A percentile compares a stretch with the other conserved stretches of the same genome.
phyloP scores from a whole-genome alignment of 257 asterid genomes.

The Nicotiana benthamiana region DNA sequence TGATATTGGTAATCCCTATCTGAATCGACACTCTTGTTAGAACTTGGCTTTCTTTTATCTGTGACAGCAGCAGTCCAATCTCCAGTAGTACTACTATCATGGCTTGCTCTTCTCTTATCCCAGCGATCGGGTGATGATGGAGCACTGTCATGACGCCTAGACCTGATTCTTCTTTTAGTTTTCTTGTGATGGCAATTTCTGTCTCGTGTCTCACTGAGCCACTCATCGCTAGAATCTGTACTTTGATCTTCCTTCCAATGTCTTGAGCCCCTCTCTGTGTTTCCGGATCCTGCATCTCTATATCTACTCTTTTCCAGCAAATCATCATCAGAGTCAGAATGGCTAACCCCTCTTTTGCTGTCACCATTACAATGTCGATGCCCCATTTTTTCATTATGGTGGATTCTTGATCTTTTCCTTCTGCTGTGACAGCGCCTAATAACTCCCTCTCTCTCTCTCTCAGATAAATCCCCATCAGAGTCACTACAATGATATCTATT shows the following conservation, averaged over 20 bases:
- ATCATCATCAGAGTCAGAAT: constrained; percentile 15
- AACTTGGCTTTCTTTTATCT: constrained; percentile 21
- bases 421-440: constrained; percentile 10
- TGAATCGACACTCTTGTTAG: constrained; percentile 15
- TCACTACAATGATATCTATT: constrained; percentile 23
- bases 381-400: constrained; percentile 13
- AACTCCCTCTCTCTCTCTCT: constrained; percentile 19
- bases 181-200: not conserved
- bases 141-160: constrained; percentile 10
- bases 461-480: constrained; percentile 28
- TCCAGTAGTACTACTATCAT: constrained; percentile 15
- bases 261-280: constrained; percentile 25
- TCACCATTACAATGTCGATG: constrained; percentile 13
- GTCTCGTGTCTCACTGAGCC: constrained; percentile 7
- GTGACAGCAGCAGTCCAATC: constrained; percentile 25
- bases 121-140: constrained; percentile 30
- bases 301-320: constrained; percentile 19
- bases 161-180: not conserved
- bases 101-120: constrained; percentile 21
- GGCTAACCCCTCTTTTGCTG: constrained; percentile 7
- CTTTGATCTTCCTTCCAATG: constrained; percentile 7
- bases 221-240: constrained; percentile 21
- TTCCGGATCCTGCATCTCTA: constrained; percentile 8
- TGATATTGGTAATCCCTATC: constrained; percentile 7
- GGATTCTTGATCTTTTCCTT: constrained; percentile 22